A percentile compares a stretch with the other conserved stretches of the same genome.
These are phyloP conservation scores for Wakefieldia striispora DNA, from an alignment of 768 basidiomycete genomes.

Conservation along the genomic window DNA sequence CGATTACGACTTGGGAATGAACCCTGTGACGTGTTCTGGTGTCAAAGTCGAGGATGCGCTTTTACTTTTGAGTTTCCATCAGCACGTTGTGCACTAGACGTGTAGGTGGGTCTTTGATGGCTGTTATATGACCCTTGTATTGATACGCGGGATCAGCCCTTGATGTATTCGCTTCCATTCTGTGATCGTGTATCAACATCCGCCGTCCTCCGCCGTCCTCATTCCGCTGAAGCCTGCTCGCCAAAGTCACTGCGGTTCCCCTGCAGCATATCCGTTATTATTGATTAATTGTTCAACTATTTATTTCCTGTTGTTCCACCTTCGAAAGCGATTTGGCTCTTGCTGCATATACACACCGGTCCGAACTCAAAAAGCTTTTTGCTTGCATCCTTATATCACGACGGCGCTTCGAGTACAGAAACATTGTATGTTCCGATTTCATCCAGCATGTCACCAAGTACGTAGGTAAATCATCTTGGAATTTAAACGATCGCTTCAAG, in stretches of 20 bases:
- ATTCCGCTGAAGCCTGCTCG: slow-evolving; percentile 9
- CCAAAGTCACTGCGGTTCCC: slow-evolving; percentile 4
- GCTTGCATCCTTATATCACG: slow-evolving; percentile 13
- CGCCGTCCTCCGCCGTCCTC: slow-evolving; percentile 9
- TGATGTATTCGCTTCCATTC: slow-evolving; percentile 12
- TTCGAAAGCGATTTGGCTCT: not conserved
- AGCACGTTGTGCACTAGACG: slow-evolving; percentile 54
- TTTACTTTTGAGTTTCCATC: slow-evolving; percentile 71
- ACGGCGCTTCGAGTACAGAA: slow-evolving; percentile 20
- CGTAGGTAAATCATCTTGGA: slow-evolving; percentile 23
- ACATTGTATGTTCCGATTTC: slow-evolving; percentile 2
- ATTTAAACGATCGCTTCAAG: not conserved
- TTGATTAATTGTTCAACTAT: slow-evolving; percentile 33
- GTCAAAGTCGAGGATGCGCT: slow-evolving; percentile 74
- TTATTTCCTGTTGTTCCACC: slow-evolving; percentile 17
- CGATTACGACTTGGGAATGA: slow-evolving; percentile 28
- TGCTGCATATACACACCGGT: slow-evolving; percentile 17
- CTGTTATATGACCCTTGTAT: not conserved
- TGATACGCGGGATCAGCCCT: slow-evolving; percentile 17
- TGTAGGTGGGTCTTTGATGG: slow-evolving; percentile 20
- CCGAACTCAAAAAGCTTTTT: slow-evolving; percentile 2
- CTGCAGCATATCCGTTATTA: slow-evolving; percentile 35
- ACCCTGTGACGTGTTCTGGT: slow-evolving; percentile 41
- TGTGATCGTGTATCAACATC: slow-evolving; percentile 21
- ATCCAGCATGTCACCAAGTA: slow-evolving; percentile 14